Conservation (phyloP, 805 yeast genomes). For the Candida silvicultrix region DNA sequence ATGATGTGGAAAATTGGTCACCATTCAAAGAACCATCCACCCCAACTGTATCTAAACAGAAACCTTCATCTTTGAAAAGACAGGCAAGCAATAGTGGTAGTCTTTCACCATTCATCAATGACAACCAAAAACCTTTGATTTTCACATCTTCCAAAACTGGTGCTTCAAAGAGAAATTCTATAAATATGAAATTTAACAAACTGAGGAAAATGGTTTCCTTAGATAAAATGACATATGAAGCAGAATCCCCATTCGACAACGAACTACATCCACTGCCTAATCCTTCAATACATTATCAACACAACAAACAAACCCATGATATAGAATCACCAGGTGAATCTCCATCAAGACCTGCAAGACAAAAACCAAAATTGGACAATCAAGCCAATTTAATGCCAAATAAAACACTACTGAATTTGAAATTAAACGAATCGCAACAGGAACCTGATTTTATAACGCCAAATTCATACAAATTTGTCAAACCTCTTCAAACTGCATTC, state of each 20-base stretch:
- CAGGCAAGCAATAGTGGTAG: constrained; percentile 23
- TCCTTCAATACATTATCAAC: constrained; percentile 18
- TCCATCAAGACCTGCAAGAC: constrained; percentile 28
- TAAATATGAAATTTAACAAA: constrained; percentile 21
- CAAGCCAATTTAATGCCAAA: neutral
- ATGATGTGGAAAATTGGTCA: constrained; percentile 24
- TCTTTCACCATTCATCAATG: constrained; percentile 22
- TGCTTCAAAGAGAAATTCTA: constrained; percentile 22
- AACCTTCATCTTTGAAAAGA: constrained; percentile 17
- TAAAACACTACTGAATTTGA: constrained; percentile 8
- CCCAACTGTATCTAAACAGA: constrained; percentile 12
- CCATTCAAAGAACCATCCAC: constrained; percentile 24
- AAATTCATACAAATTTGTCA: constrained; percentile 59
- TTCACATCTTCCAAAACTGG: constrained; percentile 11
- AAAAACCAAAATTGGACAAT: constrained; percentile 15
- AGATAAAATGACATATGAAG: constrained; percentile 13
- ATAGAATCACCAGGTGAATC: constrained; percentile 22
- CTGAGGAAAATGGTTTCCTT: constrained; percentile 22
- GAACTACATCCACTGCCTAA: constrained; percentile 20
- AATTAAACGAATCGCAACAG: constrained; percentile 1
- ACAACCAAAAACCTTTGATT: constrained; percentile 18
- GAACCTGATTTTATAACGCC: constrained; percentile 36
- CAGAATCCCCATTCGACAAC: constrained; percentile 19
- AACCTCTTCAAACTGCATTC: constrained; percentile 83
- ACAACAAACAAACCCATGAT: constrained; percentile 6